These are phyloP conservation scores for Patellaria atrata DNA, from an alignment of 495 filamentous ascomycete genomes.

Conservation along the genomic window DNA sequence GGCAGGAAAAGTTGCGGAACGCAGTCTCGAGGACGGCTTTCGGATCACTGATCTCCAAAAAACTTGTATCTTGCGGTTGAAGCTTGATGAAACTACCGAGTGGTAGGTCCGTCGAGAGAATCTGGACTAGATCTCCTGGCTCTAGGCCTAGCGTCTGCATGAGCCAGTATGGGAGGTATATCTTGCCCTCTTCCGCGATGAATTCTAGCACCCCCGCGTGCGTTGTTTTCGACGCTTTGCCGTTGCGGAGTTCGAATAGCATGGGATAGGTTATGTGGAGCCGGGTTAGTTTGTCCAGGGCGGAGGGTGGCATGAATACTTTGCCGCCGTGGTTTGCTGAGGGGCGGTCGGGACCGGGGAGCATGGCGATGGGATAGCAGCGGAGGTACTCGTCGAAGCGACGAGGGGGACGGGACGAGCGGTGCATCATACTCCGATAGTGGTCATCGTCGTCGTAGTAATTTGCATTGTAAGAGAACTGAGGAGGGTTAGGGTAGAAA, in stretches of 20 bases:
- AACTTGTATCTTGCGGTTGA: slow-evolving; percentile 78
- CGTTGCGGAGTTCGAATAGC: slow-evolving; percentile 88
- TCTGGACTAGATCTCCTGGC: slow-evolving; percentile 82
- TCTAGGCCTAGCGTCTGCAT: slow-evolving; percentile 86
- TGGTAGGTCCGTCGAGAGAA: slow-evolving; percentile 84
- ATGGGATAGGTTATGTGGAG: slow-evolving; percentile 98
- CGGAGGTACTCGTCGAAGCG: slow-evolving; percentile 97
- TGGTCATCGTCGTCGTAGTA: slow-evolving; percentile 29
- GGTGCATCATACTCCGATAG: slow-evolving; percentile 27
- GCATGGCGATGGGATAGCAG: slow-evolving; percentile 87
- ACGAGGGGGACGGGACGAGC: slow-evolving; percentile 30
- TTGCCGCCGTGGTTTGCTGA: slow-evolving; percentile 93
- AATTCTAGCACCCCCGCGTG: slow-evolving; percentile 96
- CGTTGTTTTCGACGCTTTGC: slow-evolving; percentile 53
- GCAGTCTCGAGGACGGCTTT: slow-evolving; percentile 96
- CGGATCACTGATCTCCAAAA: slow-evolving; percentile 91
- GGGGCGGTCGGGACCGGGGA: slow-evolving; percentile 80
- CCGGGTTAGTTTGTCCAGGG: slow-evolving; percentile 85
- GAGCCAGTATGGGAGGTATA: slow-evolving; percentile 93
- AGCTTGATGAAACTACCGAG: slow-evolving; percentile 86
- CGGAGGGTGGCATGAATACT: slow-evolving; percentile 87
- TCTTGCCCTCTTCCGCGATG: slow-evolving; percentile 90
- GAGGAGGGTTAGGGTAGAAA: too few species aligned
- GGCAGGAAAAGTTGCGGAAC: slow-evolving; percentile 84
- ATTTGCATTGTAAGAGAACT: slow-evolving; percentile 39